Evolutionary conservation across 2,329 filamentous ascomycete genomes (phyloP), one percentile per base, ranked within the genome.

Genomic region (Aspergillus puulaauensis): DNA sequence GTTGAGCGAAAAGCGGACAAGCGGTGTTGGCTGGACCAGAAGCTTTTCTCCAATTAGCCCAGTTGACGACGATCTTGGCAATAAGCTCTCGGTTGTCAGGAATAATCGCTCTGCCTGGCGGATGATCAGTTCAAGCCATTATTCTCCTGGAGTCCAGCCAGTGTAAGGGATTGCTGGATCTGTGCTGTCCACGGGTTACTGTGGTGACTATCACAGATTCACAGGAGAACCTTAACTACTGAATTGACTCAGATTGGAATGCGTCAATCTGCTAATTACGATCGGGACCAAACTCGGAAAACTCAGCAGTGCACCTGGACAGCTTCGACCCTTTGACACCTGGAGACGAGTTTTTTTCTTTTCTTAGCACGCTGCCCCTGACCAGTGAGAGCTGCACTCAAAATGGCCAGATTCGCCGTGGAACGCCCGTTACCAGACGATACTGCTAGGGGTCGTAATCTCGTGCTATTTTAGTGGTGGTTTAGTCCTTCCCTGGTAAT

Each of bases 21-120:
- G 47, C 47, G 47, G 47, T 49, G 47, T 49, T 45, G 41, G 21
- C 46, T 37, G 31, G 46, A 14, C n/a, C 46, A 48, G 17, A 49
- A 49, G 47, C 47, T 49, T 49, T 49, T 49, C 47, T 49, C 46
- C 14, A 17, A 21, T 11, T 24, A 37, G 47, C 37, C 47, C 19
- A 24, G 31, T 21, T 8, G 17, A 49, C 21, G 47, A 33, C 33
- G 33, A 49, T 39, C 47, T 49, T 49, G 47, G 47, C 47, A 39
- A 39, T 21, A 23, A 49, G 47, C 47, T 49, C 47, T 49, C 9
- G n/a, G 19, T 45, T 45, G 23, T 45, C 17, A 23, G 19, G 35
- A 37, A 37, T 14, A 37, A 37, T 37, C 35, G 27, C 27, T 31
- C 27, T 31, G 27, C 27, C 27, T 31, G 27, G 27, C 9, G 27